Percentiles rank a stretch among this genome's conserved stretches.
Evolutionary conservation across 305 asterid genomes (phyloP).

Genomic region (Lippia alba): DNA sequence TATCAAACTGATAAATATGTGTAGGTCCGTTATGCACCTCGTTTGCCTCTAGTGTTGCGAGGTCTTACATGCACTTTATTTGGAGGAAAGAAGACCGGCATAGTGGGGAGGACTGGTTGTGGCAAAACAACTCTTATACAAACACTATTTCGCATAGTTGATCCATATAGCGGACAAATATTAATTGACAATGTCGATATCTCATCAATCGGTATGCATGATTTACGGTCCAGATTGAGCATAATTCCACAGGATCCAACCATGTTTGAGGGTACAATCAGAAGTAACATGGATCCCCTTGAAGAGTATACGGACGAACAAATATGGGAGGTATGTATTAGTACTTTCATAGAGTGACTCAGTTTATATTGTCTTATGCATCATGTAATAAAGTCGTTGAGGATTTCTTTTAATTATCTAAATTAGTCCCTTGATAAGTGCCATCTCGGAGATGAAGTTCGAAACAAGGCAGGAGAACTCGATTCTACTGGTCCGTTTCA

Average conservation of each 20-base stretch:
- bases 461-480: no score
- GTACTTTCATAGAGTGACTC: no score
- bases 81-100: conserved; percentile 82
- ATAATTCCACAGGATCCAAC: conserved; percentile 97
- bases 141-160: conserved; percentile 85
- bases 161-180: conserved; percentile 75
- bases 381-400: no score
- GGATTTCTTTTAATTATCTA: no score
- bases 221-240: conserved; percentile 77
- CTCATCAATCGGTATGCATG: conserved; percentile 75
- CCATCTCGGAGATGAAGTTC: no score
- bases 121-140: conserved; percentile 91
- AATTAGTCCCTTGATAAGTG: no score
- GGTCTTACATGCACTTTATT: conserved; percentile 81
- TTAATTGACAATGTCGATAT: conserved; percentile 66
- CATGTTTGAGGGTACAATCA: conserved; percentile 87
- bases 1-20: no score
- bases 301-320: conserved; percentile 77
- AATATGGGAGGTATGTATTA: conserved; percentile 95
- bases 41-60: conserved; percentile 80
- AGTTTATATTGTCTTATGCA: neutral
- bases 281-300: conserved; percentile 84
- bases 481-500: no score
- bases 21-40: conserved; percentile 87
- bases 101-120: conserved; percentile 94